Evolutionary conservation across 225 moss, liverwort and hornwort genomes (phyloP).

Genomic region (Asterella californica): DNA sequence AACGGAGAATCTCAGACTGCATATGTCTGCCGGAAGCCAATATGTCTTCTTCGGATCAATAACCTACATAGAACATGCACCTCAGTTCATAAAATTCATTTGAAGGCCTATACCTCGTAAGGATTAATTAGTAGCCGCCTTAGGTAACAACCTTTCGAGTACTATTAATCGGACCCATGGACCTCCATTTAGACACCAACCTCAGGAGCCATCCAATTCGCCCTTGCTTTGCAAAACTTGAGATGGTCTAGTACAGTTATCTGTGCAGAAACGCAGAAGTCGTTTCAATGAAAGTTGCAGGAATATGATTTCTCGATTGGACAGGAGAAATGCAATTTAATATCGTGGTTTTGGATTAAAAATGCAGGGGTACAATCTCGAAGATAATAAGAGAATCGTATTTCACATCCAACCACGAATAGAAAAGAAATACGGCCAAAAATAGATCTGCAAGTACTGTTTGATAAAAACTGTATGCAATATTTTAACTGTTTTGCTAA

Average conservation of each 20-base stretch:
- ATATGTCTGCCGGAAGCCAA: constrained; percentile 84
- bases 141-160: not conserved
- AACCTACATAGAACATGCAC: constrained; percentile 42
- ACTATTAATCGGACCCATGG: not conserved
- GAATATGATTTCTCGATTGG: too few species aligned
- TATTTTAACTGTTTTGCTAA: constrained; percentile 81
- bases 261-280: constrained; percentile 35
- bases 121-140: not conserved
- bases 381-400: not conserved
- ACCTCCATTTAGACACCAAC: constrained; percentile 32
- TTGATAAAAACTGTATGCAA: not conserved
- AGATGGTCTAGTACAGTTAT: constrained; percentile 73
- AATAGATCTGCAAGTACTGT: too few species aligned
- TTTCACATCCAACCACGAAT: not conserved
- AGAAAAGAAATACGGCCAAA: too few species aligned
- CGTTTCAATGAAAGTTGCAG: too few species aligned
- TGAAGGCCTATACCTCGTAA: not conserved
- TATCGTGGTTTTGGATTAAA: too few species aligned
- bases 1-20: constrained; percentile 90
- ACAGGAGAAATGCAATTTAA: too few species aligned
- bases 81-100: not conserved
- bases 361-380: too few species aligned
- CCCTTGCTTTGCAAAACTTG: constrained; percentile 88
- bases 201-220: constrained; percentile 99
- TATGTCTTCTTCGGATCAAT: constrained; percentile 81